Conservation (phyloP, 805 yeast species). For the Kregervanrija fluxuum region DNA sequence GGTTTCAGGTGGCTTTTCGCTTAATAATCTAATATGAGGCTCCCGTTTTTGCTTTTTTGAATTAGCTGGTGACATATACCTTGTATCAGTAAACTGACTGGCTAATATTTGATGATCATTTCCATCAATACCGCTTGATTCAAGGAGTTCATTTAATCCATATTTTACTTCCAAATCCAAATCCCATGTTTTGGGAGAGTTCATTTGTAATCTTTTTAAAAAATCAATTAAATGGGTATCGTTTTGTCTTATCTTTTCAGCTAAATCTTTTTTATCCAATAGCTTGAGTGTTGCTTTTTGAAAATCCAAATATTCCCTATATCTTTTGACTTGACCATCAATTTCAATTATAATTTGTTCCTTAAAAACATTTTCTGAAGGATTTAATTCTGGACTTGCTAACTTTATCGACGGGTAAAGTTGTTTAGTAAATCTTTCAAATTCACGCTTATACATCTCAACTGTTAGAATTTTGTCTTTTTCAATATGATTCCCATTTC, state of each 20-base stretch:
- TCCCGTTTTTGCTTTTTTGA: too few species aligned
- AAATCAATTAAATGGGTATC: constrained; percentile 13
- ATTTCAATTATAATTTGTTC: constrained; percentile 15
- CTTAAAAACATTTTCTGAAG: constrained; percentile 12
- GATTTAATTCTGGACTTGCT: constrained; percentile 8
- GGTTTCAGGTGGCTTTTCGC: too few species aligned
- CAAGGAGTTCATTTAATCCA: constrained; percentile 6
- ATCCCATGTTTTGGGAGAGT: constrained; percentile 11
- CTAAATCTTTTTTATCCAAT: constrained; percentile 9
- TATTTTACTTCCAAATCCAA: constrained; percentile 8
- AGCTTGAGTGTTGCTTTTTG: constrained; percentile 8
- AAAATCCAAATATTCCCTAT: constrained; percentile 15
- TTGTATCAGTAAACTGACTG: neutral
- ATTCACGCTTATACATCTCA: constrained; percentile 9
- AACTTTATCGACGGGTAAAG: neutral
- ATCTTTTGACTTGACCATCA: constrained; percentile 12
- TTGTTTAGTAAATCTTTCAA: constrained; percentile 2
- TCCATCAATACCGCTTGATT: neutral
- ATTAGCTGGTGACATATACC: too few species aligned
- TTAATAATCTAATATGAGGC: too few species aligned
- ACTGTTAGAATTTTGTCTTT: constrained; percentile 7
- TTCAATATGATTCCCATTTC: constrained; percentile 1
- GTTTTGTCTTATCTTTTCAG: constrained; percentile 3
- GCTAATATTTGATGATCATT: neutral
- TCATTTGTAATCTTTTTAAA: constrained; percentile 10